A percentile compares a stretch with the other conserved stretches of the same genome.
Evolutionary conservation across 345 rosid species (phyloP).

Genomic region (Salix brachista): DNA sequence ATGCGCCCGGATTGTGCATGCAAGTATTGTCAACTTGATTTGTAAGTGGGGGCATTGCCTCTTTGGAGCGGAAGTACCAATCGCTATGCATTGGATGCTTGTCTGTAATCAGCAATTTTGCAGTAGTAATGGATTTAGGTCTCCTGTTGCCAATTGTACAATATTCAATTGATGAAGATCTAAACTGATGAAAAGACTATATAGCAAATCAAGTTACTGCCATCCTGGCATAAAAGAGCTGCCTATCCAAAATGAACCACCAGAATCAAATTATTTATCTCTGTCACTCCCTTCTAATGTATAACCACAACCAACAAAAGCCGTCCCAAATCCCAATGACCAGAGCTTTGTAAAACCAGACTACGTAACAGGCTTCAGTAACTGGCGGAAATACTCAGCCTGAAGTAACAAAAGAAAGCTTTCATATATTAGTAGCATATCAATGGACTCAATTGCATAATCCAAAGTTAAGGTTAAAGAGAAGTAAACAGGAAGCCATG

Average conservation of each 20-base stretch:
- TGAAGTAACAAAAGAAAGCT: constrained; percentile 31
- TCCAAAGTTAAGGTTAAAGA: neutral
- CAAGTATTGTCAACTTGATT: constrained; percentile 43
- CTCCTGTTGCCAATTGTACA: constrained; percentile 25
- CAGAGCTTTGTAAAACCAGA: constrained; percentile 28
- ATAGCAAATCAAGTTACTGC: constrained; percentile 33
- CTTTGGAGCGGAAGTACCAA: constrained; percentile 25
- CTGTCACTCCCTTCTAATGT: constrained; percentile 43
- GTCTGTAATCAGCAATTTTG: constrained; percentile 16
- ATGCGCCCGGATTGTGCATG: constrained; percentile 39
- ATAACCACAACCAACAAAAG: constrained; percentile 37
- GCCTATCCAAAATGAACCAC: constrained; percentile 31
- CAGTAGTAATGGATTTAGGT: constrained; percentile 21
- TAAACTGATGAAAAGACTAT: constrained; percentile 23
- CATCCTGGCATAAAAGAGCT: constrained; percentile 32
- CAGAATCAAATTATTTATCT: constrained; percentile 41
- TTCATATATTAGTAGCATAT: neutral
- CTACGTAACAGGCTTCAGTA: constrained; percentile 98
- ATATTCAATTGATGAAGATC: constrained; percentile 23
- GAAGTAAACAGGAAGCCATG: neutral
- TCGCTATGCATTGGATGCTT: constrained; percentile 51
- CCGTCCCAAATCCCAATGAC: constrained; percentile 36
- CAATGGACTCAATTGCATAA: neutral
- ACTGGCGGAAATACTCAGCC: constrained; percentile 96
- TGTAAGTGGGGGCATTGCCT: constrained; percentile 33